Evolutionary conservation across 2,329 filamentous ascomycete species (phyloP), one percentile per base, ranked within the genome.

Genomic region (Pestalotiopsis sp.): DNA sequence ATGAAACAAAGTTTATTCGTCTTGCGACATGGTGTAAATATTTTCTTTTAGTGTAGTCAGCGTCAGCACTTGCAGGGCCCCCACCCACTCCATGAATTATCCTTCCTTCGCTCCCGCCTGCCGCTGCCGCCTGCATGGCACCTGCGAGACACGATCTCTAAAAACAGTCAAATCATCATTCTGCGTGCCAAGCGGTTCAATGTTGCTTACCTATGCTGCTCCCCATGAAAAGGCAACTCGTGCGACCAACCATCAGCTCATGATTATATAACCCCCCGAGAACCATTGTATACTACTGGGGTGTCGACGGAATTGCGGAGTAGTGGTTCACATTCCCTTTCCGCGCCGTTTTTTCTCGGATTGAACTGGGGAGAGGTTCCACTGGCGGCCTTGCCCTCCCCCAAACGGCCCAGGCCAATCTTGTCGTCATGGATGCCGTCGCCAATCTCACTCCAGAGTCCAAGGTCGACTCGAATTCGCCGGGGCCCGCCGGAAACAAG

Each of bases 381-480:
- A 23, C 5, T 5, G 14, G 45, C 20, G 17, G 45, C 45, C n/a
- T 36, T 36, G 31, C 31, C 45, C 17, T 20, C 45, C 45, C 45
- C 41, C 41, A 14, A 14, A 52, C 17, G 45, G 45, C 45, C 20
- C 20, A 59, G 25, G 27, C 23, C 23, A 59, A 59, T 45, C 25
- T 27, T 25, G 52, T 27, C 65, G 65, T 67, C 65, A 67, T 67
- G 65, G 65, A 67, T n/a, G 12, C 27, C 36, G 5, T 23, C 13
- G 52, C 49, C 20, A 66, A 36, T 49, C 17, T 38, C 12, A 67
- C 65, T 5, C 56, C 65, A 27, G 65, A 67, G 20, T 59, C 65
- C 45, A 67, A 61, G 38, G 11, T 31, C 17, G 52, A 36, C 17
- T 59, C 65, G 20, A 45, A 17, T n/a, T 61, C 65, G 25, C 66